Conservation (phyloP, 495 filamentous ascomycete genomes). For the Penicillium psychrofluorescens region DNA sequence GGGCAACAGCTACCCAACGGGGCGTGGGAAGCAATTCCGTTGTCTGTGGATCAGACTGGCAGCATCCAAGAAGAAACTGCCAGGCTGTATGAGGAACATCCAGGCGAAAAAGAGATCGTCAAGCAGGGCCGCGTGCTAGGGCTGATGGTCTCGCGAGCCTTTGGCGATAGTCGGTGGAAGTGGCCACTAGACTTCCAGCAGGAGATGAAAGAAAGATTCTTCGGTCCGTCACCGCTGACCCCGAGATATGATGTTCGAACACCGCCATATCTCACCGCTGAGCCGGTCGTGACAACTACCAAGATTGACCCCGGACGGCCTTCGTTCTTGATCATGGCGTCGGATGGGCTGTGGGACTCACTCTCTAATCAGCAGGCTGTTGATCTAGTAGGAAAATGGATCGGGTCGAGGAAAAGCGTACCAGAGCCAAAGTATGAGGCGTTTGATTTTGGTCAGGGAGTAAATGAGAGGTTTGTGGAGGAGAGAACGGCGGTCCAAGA, state of each 20-base stretch:
- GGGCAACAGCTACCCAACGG: constrained; percentile 39
- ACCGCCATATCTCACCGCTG: constrained; percentile 60
- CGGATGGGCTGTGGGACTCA: constrained; percentile 59
- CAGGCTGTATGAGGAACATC: constrained; percentile 47
- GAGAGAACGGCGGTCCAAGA: constrained; percentile 45
- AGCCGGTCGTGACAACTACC: constrained; percentile 53
- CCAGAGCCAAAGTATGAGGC: constrained; percentile 11
- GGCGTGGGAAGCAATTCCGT: constrained; percentile 39
- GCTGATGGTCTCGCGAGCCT: constrained; percentile 49
- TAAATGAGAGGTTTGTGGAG: constrained; percentile 19
- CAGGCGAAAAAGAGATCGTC: constrained; percentile 47
- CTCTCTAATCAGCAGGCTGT: constrained; percentile 55
- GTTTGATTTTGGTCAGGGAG: constrained; percentile 20
- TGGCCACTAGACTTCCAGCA: constrained; percentile 44
- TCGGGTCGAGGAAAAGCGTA: constrained; percentile 14
- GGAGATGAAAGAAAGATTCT: constrained; percentile 36
- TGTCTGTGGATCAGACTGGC: constrained; percentile 56
- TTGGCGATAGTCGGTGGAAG: constrained; percentile 60
- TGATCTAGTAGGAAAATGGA: constrained; percentile 47
- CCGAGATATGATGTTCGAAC: constrained; percentile 32
- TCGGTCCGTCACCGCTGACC: constrained; percentile 33
- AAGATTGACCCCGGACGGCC: constrained; percentile 35
- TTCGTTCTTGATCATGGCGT: constrained; percentile 57
- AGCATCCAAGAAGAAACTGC: constrained; percentile 43
- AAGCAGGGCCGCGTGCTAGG: constrained; percentile 51